A percentile compares a stretch with the other conserved stretches of the same genome.
Conservation (phyloP, 805 yeast species). For the Schwanniomyces polymorphus region DNA sequence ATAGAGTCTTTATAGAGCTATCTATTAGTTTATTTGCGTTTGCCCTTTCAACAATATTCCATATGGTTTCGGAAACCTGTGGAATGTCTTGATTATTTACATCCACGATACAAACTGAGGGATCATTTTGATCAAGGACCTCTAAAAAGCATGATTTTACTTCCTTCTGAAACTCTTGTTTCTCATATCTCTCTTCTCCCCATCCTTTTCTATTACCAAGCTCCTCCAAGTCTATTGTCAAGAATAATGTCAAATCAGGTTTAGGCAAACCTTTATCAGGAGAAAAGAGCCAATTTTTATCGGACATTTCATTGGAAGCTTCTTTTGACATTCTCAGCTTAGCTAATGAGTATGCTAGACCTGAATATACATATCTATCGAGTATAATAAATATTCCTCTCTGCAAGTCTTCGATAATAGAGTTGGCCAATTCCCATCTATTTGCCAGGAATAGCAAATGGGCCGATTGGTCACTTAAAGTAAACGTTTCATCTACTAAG, state of each 20-base stretch:
- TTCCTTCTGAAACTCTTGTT: conserved; percentile 63
- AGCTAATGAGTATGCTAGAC: conserved; percentile 89
- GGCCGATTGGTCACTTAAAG: conserved; percentile 72
- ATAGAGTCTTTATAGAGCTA: conserved; percentile 8
- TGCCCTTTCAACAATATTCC: conserved; percentile 27
- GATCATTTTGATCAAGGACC: conserved; percentile 35
- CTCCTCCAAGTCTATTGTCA: conserved; percentile 55
- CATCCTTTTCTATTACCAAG: conserved; percentile 65
- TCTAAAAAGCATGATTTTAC: conserved; percentile 63
- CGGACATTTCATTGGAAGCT: conserved; percentile 24
- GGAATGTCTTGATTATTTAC: conserved; percentile 63
- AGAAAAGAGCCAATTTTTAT: conserved; percentile 70
- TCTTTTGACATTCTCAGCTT: conserved; percentile 47
- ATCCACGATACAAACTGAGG: conserved; percentile 43
- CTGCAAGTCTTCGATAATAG: conserved; percentile 44
- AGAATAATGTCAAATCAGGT: conserved; percentile 82
- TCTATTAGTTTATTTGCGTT: conserved; percentile 9
- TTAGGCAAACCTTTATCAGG: conserved; percentile 85
- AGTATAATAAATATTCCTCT: conserved; percentile 63
- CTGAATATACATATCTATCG: conserved; percentile 91
- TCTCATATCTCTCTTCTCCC: conserved; percentile 94
- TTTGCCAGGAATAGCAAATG: conserved; percentile 91
- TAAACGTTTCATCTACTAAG: conserved; percentile 49
- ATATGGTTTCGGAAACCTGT: conserved; percentile 50
- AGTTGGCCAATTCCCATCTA: conserved; percentile 78